Percentiles rank a stretch among this genome's conserved stretches.
Conservation (phyloP, 352 stramenopile species). For the Plasmopara viticola region DNA sequence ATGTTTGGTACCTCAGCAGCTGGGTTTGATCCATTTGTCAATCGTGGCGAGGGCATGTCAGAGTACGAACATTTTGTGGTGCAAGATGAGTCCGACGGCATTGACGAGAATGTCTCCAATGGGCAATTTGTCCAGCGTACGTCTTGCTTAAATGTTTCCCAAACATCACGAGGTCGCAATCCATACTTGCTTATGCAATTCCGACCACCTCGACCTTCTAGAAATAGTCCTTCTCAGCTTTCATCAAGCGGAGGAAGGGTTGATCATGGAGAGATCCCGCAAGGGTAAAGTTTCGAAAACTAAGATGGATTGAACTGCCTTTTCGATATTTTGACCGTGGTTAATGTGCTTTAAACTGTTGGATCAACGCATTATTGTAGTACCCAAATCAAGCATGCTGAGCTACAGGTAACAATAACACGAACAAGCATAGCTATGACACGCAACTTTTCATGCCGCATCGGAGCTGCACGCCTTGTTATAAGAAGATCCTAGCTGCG, state of each 20-base stretch:
- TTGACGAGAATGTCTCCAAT: constrained; percentile 40
- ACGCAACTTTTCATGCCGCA: too few species aligned
- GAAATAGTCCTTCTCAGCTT: constrained; percentile 4
- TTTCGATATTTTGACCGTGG: too few species aligned
- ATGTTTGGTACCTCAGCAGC: constrained; percentile 58
- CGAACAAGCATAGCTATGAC: too few species aligned
- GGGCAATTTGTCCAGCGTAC: constrained; percentile 36
- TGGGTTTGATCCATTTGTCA: constrained; percentile 45
- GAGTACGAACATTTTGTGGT: constrained; percentile 64
- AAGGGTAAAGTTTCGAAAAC: background rate
- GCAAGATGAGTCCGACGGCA: constrained; percentile 29
- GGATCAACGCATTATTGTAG: too few species aligned
- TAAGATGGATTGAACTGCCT: too few species aligned
- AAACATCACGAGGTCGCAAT: constrained; percentile 11
- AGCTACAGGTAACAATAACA: too few species aligned
- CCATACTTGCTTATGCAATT: constrained; percentile 16
- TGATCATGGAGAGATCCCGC: background rate
- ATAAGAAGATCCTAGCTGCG: too few species aligned
- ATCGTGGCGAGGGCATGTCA: constrained; percentile 31
- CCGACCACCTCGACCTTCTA: constrained; percentile 11
- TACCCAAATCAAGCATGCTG: too few species aligned
- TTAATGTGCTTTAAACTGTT: too few species aligned
- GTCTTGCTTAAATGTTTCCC: constrained; percentile 18
- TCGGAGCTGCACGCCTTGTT: too few species aligned
- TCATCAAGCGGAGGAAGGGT: constrained; percentile 1